Evolutionary conservation across 2,329 filamentous ascomycete species (phyloP), one percentile per base, ranked within the genome.

Genomic region (Clonostachys byssicola): DNA sequence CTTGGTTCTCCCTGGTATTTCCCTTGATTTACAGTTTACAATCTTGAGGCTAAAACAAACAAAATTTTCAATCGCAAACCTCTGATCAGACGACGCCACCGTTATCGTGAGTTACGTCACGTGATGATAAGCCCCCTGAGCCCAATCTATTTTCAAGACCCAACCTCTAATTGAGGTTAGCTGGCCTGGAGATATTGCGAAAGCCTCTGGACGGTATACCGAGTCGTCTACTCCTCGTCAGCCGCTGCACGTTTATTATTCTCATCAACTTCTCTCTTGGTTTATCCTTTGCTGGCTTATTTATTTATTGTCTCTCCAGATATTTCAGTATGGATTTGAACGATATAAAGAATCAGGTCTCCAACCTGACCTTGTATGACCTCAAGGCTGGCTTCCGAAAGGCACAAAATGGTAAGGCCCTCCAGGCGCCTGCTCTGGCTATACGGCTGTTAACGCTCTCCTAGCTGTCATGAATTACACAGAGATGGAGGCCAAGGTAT

Each of bases 381-480:
- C 65, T 96, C 74, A 96, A 96, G 75, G 92, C 92, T 47, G 88
- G 91, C 54, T 90, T 96, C 58, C 86, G 92, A 57, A 96, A 96
- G 70, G 89, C 95, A 50, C 92, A 96, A 64, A 96, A 96, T 92
- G 92, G 92, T 96, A 73, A 44, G 30, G 42, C 44, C 16, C 17
- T 16, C 12, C 18, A 33, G 20, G 16, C 40, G 17, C 20, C 49
- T 45, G 23, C 23, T 30, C 9, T 30, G 23, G 9, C 23, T 30
- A 30, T 30, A 10, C 23, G 23, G 23, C 23, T 48, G 64, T 71
- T 50, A 71, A 56, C 35, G 33, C 41, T 45, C 45, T n/a, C 17
- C 47, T 52, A 96, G 91, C 91, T 55, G 91, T 96, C 51, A 96
- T 96, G 92, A 96, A 96, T 72, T 96, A 92, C 68, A 96, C 92